These are phyloP conservation scores for Dactylellina parvicollis DNA, from an alignment of 2,329 filamentous ascomycete species.

Conservation along the genomic window DNA sequence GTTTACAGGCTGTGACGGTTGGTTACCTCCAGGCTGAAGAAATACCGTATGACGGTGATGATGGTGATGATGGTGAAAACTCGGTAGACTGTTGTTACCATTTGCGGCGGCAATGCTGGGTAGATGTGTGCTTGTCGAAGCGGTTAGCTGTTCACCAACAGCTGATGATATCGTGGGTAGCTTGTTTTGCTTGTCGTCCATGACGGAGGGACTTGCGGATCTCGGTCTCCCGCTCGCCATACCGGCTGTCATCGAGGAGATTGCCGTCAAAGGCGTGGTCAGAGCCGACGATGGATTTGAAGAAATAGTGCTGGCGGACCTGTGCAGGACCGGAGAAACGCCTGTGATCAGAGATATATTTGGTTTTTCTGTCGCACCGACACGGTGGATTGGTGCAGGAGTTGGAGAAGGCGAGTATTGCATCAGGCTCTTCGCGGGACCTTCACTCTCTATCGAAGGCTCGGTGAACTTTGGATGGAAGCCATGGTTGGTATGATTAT, in stretches of 20 bases:
- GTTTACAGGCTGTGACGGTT: conserved; percentile 22
- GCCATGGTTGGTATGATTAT: conserved; percentile 32
- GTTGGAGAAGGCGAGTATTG: conserved; percentile 20
- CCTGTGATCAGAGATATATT: conserved; percentile 45
- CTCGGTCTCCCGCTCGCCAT: conserved; percentile 31
- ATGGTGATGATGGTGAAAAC: conserved; percentile 47
- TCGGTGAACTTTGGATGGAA: conserved; percentile 14
- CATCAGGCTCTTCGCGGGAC: conserved; percentile 5
- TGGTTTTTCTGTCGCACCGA: conserved; percentile 23
- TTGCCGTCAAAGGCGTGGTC: conserved; percentile 43
- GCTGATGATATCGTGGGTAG: conserved; percentile 40
- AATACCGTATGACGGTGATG: conserved; percentile 28
- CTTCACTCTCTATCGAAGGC: conserved; percentile 20
- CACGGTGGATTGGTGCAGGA: conserved; percentile 9
- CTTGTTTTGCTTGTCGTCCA: conserved; percentile 40
- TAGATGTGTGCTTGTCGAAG: conserved; percentile 18
- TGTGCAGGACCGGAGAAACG: conserved; percentile 34
- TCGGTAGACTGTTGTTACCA: conserved; percentile 31
- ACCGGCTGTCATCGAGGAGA: conserved; percentile 32
- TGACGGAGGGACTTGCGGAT: conserved; percentile 21
- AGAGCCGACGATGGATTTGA: conserved; percentile 43
- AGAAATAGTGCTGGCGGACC: conserved; percentile 29
- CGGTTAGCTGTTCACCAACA: conserved; percentile 36
- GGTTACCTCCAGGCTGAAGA: conserved; percentile 30
- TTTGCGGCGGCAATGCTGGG: conserved; percentile 27